Conservation (phyloP, 768 basidiomycete genomes). For the Rhizopogon rudus region DNA sequence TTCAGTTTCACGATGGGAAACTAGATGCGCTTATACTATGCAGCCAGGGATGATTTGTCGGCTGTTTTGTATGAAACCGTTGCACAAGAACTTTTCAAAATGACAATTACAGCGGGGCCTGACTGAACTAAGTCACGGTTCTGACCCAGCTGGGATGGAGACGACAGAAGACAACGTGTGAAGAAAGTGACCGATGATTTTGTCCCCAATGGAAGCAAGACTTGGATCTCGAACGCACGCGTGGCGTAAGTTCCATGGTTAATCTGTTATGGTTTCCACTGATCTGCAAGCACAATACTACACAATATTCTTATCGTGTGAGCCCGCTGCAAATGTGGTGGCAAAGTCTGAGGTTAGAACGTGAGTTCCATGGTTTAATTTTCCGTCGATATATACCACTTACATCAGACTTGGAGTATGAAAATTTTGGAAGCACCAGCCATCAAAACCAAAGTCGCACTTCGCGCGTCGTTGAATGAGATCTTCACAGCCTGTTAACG, state of each 20-base stretch:
- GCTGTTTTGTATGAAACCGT: conserved; percentile 75
- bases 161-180: conserved; percentile 73
- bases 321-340: conserved; percentile 95
- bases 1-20: neutral
- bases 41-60: conserved; percentile 83
- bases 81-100: neutral
- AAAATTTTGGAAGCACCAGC: conserved; percentile 79
- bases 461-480: conserved; percentile 79
- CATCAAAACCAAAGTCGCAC: conserved; percentile 56
- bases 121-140: conserved; percentile 96
- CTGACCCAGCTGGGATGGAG: conserved; percentile 87
- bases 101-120: conserved; percentile 54
- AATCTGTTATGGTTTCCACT: conserved; percentile 4
- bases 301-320: conserved; percentile 84
- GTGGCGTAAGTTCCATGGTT: conserved; percentile 57
- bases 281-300: conserved; percentile 31
- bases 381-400: neutral
- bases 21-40: conserved; percentile 4
- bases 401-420: conserved; percentile 39
- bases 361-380: conserved; percentile 28
- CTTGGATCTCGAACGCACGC: conserved; percentile 95
- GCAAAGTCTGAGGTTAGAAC: conserved; percentile 56
- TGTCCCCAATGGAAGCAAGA: conserved; percentile 82
- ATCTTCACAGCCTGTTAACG: conserved; percentile 75
- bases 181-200: conserved; percentile 81